phyloP scores from a whole-genome alignment of 139 green algal species.

The Desmodesmus armatus region DNA sequence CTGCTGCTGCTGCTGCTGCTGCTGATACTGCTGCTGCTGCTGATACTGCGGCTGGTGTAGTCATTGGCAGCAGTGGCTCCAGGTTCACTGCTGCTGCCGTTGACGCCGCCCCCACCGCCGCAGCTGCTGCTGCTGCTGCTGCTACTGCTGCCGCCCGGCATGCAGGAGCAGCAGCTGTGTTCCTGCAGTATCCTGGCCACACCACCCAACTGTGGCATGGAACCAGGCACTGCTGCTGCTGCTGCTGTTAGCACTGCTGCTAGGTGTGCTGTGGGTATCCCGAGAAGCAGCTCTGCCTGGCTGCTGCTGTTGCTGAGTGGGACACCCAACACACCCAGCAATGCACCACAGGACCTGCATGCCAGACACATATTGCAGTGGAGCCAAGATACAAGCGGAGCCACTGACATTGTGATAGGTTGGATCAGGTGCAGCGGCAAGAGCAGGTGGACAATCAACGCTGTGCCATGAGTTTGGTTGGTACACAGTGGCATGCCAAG shows the following conservation, averaged over 20 bases:
- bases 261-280: not conserved
- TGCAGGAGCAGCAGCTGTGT: not conserved
- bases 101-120: no score
- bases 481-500: no score
- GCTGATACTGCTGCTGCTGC: not conserved
- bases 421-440: no score
- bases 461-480: no score
- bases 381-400: no score
- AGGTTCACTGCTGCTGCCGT: slow-evolving; percentile 16
- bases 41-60: not conserved
- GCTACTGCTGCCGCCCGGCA: not conserved
- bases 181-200: not conserved
- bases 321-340: slow-evolving; percentile 62
- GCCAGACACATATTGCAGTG: no score
- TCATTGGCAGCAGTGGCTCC: not conserved
- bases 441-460: no score
- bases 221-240: slow-evolving; percentile 13
- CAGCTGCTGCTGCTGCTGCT: not conserved
- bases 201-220: no score
- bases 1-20: not conserved
- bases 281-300: slow-evolving; percentile 58
- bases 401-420: no score
- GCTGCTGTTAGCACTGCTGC: not conserved
- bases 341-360: not conserved
- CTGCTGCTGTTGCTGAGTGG: slow-evolving; percentile 56